Conservation (phyloP, 2,329 filamentous ascomycete genomes). For the Colletotrichum tabaci region DNA sequence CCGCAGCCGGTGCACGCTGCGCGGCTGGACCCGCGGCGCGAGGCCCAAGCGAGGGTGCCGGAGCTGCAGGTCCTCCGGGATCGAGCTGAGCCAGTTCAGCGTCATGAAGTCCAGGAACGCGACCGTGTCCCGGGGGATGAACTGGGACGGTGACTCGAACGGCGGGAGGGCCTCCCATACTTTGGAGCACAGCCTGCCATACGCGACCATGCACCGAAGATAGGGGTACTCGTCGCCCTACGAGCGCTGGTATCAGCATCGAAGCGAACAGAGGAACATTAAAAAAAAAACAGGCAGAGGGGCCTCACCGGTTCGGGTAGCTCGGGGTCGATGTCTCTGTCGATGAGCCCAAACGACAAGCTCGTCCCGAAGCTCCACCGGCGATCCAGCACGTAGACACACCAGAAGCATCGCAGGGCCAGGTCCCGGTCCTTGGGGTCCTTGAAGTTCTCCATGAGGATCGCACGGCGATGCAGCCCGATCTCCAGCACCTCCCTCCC, state of each 20-base stretch:
- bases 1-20: conserved; percentile 57
- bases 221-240: conserved; percentile 56
- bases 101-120: conserved; percentile 58
- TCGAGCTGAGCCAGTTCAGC: conserved; percentile 61
- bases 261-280: too few species aligned
- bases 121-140: conserved; percentile 56
- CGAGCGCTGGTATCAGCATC: too few species aligned
- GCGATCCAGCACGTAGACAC: conserved; percentile 65
- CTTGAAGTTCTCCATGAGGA: conserved; percentile 56
- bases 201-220: conserved; percentile 63
- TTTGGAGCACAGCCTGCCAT: conserved; percentile 61
- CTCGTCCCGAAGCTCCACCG: conserved; percentile 68
- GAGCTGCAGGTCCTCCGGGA: conserved; percentile 57
- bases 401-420: conserved; percentile 63
- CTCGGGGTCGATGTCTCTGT: conserved; percentile 64
- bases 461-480: conserved; percentile 63
- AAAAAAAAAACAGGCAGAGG: accelerated
- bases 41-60: conserved; percentile 55
- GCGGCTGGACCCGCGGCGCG: conserved; percentile 50
- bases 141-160: conserved; percentile 51
- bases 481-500: conserved; percentile 63
- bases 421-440: conserved; percentile 49
- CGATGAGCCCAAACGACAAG: conserved; percentile 63
- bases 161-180: conserved; percentile 61
- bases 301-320: conserved; percentile 58